A percentile compares a stretch with the other conserved stretches of the same genome.
Conservation (phyloP, 2,329 filamentous ascomycete genomes). For the Fusarium penzigii region DNA sequence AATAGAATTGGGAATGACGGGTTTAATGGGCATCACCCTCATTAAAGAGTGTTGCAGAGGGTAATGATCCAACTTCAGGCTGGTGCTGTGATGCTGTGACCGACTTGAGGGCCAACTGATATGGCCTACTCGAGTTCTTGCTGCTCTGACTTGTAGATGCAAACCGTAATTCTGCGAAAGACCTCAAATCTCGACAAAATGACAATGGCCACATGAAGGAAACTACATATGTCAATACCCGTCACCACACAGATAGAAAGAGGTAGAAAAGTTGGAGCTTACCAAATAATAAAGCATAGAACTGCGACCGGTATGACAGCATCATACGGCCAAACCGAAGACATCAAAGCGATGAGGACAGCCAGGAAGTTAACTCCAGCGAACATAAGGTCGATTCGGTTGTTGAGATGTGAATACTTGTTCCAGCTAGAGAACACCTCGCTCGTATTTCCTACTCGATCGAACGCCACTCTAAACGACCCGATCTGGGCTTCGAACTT, state of each 20-base stretch:
- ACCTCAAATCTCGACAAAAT: slow-evolving; percentile 18
- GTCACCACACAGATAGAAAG: background rate
- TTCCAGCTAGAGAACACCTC: background rate
- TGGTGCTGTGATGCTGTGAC: too few species aligned
- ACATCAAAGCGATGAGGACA: slow-evolving; percentile 13
- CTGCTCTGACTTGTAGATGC: slow-evolving; percentile 18
- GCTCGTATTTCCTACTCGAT: slow-evolving; percentile 5
- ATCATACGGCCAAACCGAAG: slow-evolving; percentile 9
- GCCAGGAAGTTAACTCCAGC: too few species aligned
- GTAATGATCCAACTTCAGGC: too few species aligned
- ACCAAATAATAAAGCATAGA: slow-evolving; percentile 21
- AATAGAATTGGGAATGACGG: too few species aligned
- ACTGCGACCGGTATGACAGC: background rate
- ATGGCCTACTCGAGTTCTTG: background rate
- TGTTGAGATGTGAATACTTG: slow-evolving; percentile 3
- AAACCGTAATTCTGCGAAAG: slow-evolving; percentile 21
- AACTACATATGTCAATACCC: slow-evolving; percentile 4
- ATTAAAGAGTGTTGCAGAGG: too few species aligned
- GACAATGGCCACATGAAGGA: slow-evolving; percentile 14
- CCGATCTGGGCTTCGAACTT: slow-evolving; percentile 26
- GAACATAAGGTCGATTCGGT: background rate
- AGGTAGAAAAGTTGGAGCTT: slow-evolving; percentile 3
- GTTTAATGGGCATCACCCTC: too few species aligned
- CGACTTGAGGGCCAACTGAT: background rate
- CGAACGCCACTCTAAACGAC: slow-evolving; percentile 20